A percentile compares a stretch with the other conserved stretches of the same genome.
phyloP scores from a whole-genome alignment of 305 asterid genomes.

The Nicotiana rustica region DNA sequence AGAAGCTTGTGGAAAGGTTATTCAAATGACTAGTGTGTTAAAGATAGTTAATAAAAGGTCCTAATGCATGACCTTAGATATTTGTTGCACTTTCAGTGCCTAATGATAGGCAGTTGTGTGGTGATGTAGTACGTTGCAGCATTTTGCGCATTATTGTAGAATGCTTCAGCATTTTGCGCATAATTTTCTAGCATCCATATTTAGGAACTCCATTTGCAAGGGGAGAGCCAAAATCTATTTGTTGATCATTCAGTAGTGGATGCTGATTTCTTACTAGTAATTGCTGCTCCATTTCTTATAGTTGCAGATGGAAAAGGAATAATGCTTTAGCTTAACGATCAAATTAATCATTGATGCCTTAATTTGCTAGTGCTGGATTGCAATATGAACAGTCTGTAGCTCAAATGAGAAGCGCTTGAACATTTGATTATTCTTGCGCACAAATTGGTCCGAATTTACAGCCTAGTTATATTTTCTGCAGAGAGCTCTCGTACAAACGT shows the following conservation, averaged over 20 bases:
- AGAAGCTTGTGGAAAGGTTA: constrained; percentile 6
- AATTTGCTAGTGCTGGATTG: background rate
- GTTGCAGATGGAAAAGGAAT: background rate
- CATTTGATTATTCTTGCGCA: background rate
- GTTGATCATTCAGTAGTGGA: constrained; percentile 12
- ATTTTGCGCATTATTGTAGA: background rate
- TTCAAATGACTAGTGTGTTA: background rate
- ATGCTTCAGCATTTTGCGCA: background rate
- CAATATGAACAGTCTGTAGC: background rate
- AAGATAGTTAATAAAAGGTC: too few species aligned
- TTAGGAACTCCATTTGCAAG: constrained; percentile 22
- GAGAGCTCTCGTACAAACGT: background rate
- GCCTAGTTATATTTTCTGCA: background rate
- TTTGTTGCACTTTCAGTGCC: too few species aligned
- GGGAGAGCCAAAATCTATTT: constrained; percentile 15
- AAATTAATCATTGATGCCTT: constrained; percentile 1
- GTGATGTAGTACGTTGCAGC: too few species aligned
- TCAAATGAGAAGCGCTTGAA: background rate
- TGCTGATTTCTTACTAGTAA: background rate
- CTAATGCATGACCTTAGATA: too few species aligned
- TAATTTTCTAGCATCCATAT: constrained; percentile 9
- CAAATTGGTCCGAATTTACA: background rate
- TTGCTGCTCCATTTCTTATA: constrained; percentile 1
- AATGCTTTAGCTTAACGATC: background rate
- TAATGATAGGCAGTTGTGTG: too few species aligned